phyloP scores from a whole-genome alignment of 768 basidiomycete species.

The Imleria badia region DNA sequence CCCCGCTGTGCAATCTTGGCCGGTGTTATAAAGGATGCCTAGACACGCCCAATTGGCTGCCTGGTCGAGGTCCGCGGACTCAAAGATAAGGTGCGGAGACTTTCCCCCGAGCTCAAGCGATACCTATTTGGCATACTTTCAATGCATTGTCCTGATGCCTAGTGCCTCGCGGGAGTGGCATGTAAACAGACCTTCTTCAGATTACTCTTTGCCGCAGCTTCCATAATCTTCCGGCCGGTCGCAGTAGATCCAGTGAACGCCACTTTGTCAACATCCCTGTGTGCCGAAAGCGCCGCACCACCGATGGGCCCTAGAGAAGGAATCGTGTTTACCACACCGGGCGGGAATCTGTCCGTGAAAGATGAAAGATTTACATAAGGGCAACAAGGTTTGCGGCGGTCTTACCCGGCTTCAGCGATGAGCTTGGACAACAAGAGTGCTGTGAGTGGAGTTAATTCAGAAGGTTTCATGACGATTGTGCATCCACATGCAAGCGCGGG shows the following conservation, averaged over 20 bases:
- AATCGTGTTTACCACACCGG: constrained; percentile 88
- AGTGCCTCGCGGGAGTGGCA: constrained; percentile 29
- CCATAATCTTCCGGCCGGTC: constrained; percentile 88
- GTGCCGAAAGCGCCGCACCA: constrained; percentile 80
- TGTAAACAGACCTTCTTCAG: constrained; percentile 73
- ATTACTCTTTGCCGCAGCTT: constrained; percentile 90
- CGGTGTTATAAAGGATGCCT: constrained; percentile 85
- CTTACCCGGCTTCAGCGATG: constrained; percentile 79
- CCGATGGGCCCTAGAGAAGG: constrained; percentile 80
- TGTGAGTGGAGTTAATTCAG: constrained; percentile 81
- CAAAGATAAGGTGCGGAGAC: constrained; percentile 85
- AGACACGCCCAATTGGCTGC: constrained; percentile 86
- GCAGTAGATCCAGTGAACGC: constrained; percentile 93
- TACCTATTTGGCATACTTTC: constrained; percentile 44
- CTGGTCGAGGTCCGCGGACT: constrained; percentile 83
- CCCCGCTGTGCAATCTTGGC: constrained; percentile 94
- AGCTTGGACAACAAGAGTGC: constrained; percentile 82
- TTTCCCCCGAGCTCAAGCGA: constrained; percentile 95
- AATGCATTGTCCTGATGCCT: constrained; percentile 11
- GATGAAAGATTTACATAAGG: constrained; percentile 16
- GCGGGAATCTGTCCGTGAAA: constrained; percentile 64
- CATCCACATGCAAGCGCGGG: constrained; percentile 91
- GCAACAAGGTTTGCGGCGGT: constrained; percentile 1
- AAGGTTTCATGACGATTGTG: constrained; percentile 94
- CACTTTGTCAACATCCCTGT: constrained; percentile 88